Base-by-base conservation (phyloP, 2,329 filamentous ascomycete genomes). In the Diaporthe sp. region DNA sequence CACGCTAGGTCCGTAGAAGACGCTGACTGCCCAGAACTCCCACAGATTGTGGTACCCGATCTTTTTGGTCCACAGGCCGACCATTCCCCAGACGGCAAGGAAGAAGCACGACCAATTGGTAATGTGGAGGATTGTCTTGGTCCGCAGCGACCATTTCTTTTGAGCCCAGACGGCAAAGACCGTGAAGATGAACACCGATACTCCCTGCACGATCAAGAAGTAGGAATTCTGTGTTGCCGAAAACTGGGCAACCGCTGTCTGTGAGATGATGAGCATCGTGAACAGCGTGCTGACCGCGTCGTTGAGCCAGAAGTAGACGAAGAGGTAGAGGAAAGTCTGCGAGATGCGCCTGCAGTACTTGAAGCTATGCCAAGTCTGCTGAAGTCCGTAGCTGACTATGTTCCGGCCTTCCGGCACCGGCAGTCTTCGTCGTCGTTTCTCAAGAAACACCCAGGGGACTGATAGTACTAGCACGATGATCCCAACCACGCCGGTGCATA, bases 1-100 rank as follows among this genome's bases (percentile, higher is more conserved):
- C 4, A 72, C 22, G 17, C 42, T 50, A 3, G 57, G 55, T 4
- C 69, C 69, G 13, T 60, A 60, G 28, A 72, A 50, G 2, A 60
- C 69, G 9, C 38, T 72, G 25, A 60, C 33, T 1, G 40, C 52
- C 69, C 69, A 72, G 30, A 72, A 72, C 17, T 72, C 69, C 69
- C 69, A 72, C 13, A 72, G 33, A 6, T 72, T 72, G n/a, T 72
- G 69, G 42, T 60, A 61, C 2, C 69, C 69, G 38, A 72, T 38
- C 28, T 38, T 60, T 5, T 17, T 60, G 12, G 69, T 72, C 69
- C 69, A 72, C 25, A 72, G n/a, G 5, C 69, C 69, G n/a, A 52
- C 33, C 69, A 64, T 72, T 13, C 69, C 69, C 69, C 69, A 72
- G 2, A 47, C 40, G 2, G 52, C 40, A 1, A 72, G 52, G 42